Evolutionary conservation across 2,329 filamentous ascomycete genomes (phyloP), one percentile per base, ranked within the genome.

Genomic region (Exserohilum rostratum): DNA sequence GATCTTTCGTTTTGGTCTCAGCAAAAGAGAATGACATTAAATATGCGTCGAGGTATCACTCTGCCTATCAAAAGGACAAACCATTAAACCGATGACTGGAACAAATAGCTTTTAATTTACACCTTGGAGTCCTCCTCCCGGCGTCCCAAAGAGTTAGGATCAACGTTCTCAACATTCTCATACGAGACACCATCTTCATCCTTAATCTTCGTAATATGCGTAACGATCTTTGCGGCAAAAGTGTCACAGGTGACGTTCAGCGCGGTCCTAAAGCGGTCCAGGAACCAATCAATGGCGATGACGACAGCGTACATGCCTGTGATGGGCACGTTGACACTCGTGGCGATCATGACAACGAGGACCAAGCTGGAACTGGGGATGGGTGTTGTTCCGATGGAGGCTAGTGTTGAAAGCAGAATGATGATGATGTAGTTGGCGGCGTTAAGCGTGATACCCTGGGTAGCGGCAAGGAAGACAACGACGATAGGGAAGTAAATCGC

Each of bases 401-500:
- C 79, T 12, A 84, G 72, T 0, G 80, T 83, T 2, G 81, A 78
- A 3, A 83, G 73, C 4, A 83, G 60, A 1, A 77, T 73, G 25
- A 84, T 73, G 27, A 84, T 76, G 63, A 80, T 75, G 66, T 83
- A 84, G 60, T 83, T 73, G 6, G 72, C 72, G 0, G 76, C 71
- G 20, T 68, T 70, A 12, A 83, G 74, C 0, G 63, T 68, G 17
- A 78, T 77, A 50, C 79, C 80, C 60, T 83, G 81, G 0, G 82
- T 84, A 12, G 76, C 71, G 34, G 82, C 81, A 25, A 84, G 67
- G 70, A 84, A 84, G 17, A 82, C 78, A 13, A 83, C 79, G 44
- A 80, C 79, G 9, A 81, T 76, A 3, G 82, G 82, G 60, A 83
- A 83, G 67, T 84, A 83, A 50, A 84, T 83, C 31, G 81, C 81